Evolutionary conservation across 805 yeast species (phyloP), one percentile per base, ranked within the genome.

Genomic region (Jamesozyma spencerorum): DNA sequence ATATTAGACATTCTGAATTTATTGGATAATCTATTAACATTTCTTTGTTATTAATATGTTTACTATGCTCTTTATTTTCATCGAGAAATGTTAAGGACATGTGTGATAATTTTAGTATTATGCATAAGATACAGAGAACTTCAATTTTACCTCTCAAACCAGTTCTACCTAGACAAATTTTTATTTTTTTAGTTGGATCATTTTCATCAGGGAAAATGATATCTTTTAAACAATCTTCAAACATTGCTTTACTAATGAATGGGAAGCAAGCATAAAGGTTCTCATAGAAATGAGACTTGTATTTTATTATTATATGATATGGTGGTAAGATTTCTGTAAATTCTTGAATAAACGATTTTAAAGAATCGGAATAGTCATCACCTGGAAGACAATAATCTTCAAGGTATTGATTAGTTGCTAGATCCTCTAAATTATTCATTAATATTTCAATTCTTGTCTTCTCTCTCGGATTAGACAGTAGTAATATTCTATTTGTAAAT

Each of bases 101-200:
- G 36, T 49, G 53, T 3, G 64, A 49, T 19, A 58, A 39, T 37
- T 58, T 58, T 19, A 62, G 34, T 3, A 60, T 45, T 5, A 57
- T 42, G 22, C 51, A 33, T 8, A 60, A 38, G 2, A 55, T 41
- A 17, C 53, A 47, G 3, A 60, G 15, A 35, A 45, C 48, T 36
- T 55, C 60, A 31, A 62, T 37, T 41, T 59, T 59, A 12, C 39
- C 32, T 41, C 64, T 48, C 18, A 62, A 35, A 13, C 54, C 39
- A 0, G 53, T 40, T 15, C 40, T 47, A 1, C 62, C 64, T 18
- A 62, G 35, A 28, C 46, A 34, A 3, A 60, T 40, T 14, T 41
- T 48, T 18, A 55, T 44, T 29, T 50, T 52, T n/a, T 10, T 10
- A 3, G 40, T 34, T n/a, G 36, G 20, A 36, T 47, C 32, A 20